phyloP scores from a whole-genome alignment of 805 yeast genomes.

The Suhomyces tanzawaensis region DNA sequence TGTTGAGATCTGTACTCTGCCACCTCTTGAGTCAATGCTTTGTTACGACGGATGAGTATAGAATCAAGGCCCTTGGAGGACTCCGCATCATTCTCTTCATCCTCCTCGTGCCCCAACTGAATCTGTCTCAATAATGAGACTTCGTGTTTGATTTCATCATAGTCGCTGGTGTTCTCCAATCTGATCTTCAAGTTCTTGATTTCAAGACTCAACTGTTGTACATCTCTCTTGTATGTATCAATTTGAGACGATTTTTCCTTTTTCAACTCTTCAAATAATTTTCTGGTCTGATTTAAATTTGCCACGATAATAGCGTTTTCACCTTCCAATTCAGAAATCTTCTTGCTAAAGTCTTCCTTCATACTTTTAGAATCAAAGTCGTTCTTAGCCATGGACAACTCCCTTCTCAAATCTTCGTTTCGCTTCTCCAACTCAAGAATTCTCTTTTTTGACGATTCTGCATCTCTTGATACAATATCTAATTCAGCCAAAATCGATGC shows the following conservation, averaged over 20 bases:
- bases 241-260: constrained; percentile 31
- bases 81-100: constrained; percentile 22
- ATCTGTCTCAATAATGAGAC: constrained; percentile 68
- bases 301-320: constrained; percentile 66
- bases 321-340: constrained; percentile 57
- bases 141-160: constrained; percentile 78
- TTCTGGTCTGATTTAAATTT: constrained; percentile 50
- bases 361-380: constrained; percentile 41
- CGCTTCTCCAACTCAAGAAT: constrained; percentile 70
- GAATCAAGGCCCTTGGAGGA: constrained; percentile 44
- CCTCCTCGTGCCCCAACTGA: constrained; percentile 59
- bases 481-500: constrained; percentile 49
- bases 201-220: constrained; percentile 48
- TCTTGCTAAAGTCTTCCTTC: constrained; percentile 42
- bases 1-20: constrained; percentile 63
- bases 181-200: constrained; percentile 48
- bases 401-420: constrained; percentile 70
- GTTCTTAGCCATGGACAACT: constrained; percentile 54
- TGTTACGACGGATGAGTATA: constrained; percentile 67
- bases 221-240: constrained; percentile 45
- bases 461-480: constrained; percentile 70
- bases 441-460: constrained; percentile 66
- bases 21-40: constrained; percentile 66
- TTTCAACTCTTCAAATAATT: constrained; percentile 19
- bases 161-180: constrained; percentile 57